These are phyloP conservation scores for Trichomonas tenax DNA, from an alignment of 208 protist species.

Conservation along the genomic window DNA sequence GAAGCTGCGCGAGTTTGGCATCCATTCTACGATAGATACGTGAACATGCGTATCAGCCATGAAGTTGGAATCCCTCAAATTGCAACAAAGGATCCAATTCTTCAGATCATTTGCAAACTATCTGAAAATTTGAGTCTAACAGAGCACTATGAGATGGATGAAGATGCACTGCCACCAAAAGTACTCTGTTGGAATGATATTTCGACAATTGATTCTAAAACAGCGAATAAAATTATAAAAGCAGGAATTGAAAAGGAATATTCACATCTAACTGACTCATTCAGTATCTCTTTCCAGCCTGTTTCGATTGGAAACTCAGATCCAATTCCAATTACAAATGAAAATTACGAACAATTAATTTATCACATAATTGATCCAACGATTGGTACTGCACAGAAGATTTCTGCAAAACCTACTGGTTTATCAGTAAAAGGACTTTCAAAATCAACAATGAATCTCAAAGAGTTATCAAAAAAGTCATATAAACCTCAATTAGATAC, in stretches of 20 bases:
- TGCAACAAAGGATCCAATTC: background rate
- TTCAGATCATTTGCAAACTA: background rate
- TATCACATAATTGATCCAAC: conserved; percentile 6
- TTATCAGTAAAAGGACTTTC: background rate
- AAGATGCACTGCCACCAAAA: background rate
- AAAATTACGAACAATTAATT: background rate
- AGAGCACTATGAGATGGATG: background rate
- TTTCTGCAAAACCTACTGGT: background rate
- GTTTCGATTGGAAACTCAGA: background rate
- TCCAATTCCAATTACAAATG: background rate
- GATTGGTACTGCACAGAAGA: background rate
- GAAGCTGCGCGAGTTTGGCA: background rate
- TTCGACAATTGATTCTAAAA: background rate
- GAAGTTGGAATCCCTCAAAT: background rate
- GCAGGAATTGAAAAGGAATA: background rate
- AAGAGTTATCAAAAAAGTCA: background rate
- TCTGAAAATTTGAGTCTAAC: background rate
- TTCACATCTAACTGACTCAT: background rate
- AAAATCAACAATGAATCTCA: background rate
- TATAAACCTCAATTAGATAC: background rate
- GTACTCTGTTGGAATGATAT: conserved; percentile 11
- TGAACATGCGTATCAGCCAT: background rate
- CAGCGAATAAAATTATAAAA: background rate
- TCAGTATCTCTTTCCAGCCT: background rate
- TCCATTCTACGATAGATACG: background rate